Conservation (phyloP, 1,284 basidiomycete species). For the Heterobasidion irregulare region DNA sequence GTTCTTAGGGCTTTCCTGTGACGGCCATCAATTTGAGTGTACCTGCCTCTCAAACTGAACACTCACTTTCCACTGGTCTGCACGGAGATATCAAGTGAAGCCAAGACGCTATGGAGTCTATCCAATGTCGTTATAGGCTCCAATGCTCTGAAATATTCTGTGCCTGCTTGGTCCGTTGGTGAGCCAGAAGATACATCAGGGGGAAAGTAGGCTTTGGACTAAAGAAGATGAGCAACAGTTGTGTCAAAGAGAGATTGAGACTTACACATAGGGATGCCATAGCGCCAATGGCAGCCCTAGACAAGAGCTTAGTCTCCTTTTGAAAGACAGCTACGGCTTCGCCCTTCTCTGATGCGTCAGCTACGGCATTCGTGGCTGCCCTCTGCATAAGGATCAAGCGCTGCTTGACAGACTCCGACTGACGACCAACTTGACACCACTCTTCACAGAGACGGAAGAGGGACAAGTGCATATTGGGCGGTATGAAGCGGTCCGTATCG, state of each 20-base stretch:
- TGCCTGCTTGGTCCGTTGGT: conserved; percentile 41
- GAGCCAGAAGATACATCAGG: conserved; percentile 50
- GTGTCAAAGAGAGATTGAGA: conserved; percentile 1
- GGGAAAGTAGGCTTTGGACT: conserved; percentile 73
- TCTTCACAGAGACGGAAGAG: conserved; percentile 87
- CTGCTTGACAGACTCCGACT: conserved; percentile 68
- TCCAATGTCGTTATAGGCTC: conserved; percentile 48
- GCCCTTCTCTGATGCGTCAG: conserved; percentile 35
- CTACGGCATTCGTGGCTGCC: conserved; percentile 48
- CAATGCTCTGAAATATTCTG: conserved; percentile 46
- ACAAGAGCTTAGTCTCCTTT: conserved; percentile 65
- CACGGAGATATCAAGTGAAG: conserved; percentile 43
- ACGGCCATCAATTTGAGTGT: conserved; percentile 11
- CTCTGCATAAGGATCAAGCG: conserved; percentile 72
- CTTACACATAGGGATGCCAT: conserved; percentile 83
- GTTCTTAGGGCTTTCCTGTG: conserved; percentile 72
- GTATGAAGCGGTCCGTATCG: conserved; percentile 72
- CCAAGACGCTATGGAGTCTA: conserved; percentile 58
- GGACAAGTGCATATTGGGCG: conserved; percentile 68
- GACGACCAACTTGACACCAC: conserved; percentile 85
- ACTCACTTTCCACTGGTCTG: conserved; percentile 58
- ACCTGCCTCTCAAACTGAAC: not conserved
- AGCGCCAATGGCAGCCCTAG: conserved; percentile 74
- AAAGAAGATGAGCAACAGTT: conserved; percentile 8
- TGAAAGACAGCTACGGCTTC: conserved; percentile 64